A percentile compares a stretch with the other conserved stretches of the same genome.
Evolutionary conservation across 768 basidiomycete species (phyloP).

Genomic region (Leccinum pellstonianum): DNA sequence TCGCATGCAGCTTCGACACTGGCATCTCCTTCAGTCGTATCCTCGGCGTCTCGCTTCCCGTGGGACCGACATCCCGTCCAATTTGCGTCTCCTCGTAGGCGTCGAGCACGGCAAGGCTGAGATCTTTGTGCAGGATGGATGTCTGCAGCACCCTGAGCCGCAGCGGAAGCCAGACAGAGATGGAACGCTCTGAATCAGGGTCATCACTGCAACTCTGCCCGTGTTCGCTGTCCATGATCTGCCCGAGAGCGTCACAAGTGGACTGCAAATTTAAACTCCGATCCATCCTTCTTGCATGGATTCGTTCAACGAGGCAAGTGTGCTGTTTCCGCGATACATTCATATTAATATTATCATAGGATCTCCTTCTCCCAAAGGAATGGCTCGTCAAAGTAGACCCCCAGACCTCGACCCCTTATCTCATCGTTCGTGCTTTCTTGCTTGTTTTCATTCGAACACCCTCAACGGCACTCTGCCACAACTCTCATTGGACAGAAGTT

Average conservation of each 20-base stretch:
- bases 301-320: slow-evolving; percentile 36
- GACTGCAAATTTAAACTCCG: slow-evolving; percentile 23
- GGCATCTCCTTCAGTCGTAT: slow-evolving; percentile 82
- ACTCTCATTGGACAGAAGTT: slow-evolving; percentile 53
- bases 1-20: slow-evolving; percentile 80
- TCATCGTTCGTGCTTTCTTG: slow-evolving; percentile 54
- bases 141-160: slow-evolving; percentile 40
- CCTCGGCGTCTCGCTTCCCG: slow-evolving; percentile 53
- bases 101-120: slow-evolving; percentile 61
- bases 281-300: slow-evolving; percentile 38
- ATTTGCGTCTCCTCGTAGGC: slow-evolving; percentile 65
- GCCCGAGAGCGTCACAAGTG: neutral
- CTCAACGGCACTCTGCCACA: slow-evolving; percentile 9
- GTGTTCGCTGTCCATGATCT: slow-evolving; percentile 17
- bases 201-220: slow-evolving; percentile 33
- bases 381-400: slow-evolving; percentile 72
- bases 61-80: slow-evolving; percentile 62
- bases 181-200: slow-evolving; percentile 43
- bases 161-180: slow-evolving; percentile 37
- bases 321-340: neutral
- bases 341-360: slow-evolving; percentile 31
- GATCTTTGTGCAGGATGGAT: slow-evolving; percentile 48
- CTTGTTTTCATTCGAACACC: slow-evolving; percentile 5
- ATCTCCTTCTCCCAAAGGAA: slow-evolving; percentile 60
- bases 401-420: slow-evolving; percentile 61